Base-by-base conservation (phyloP, 208 protist genomes). In the Zelonia costaricensis region DNA sequence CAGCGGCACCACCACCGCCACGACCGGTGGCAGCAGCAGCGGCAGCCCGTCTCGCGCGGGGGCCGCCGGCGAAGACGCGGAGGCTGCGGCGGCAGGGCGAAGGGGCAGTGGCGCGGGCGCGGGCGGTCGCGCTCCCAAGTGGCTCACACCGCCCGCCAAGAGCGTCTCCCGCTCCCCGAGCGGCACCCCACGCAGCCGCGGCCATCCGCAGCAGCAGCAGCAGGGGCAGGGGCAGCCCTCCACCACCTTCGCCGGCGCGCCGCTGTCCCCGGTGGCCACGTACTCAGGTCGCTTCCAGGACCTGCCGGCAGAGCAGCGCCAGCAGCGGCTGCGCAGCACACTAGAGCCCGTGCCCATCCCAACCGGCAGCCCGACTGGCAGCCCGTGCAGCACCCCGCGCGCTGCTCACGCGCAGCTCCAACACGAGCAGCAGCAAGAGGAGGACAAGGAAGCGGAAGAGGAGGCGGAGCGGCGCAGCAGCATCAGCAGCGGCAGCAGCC, bases 161-260 rank as follows among this genome's bases (percentile, higher is more conserved):
- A 73, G 66, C 35, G 27, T 73, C 36, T 73, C 66, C 3, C 66
- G 66, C 27, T 73, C 66, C n/a, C 66, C 59, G 2, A 43, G 62
- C 35, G 44, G 44, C 36, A 53, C 61, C 6, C 45, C 51, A 36
- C 42, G 23, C 10, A 20, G 43, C 13, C 22, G 30, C 12, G 40
- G n/a, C 39, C 4, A 6, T n/a, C 58, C 3, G n/a, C 13, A 4
- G 28, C 8, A 16, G 13, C 45, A 0, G 5, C 57, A 35, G 31
- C 43, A 18, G 31, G 47, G 42, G 38, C 33, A 56, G 23, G 35
- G 35, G 25, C 44, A 49, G 57, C 38, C n/a, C 22, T 15, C 22
- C 28, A 30, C 10, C 47, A 25, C 23, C 28, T 12, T 30, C 13
- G 20, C 52, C 16, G 39, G 31, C 15, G 16, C 30, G 7, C 28